These are phyloP conservation scores for Coccomyxa sp. DNA, from an alignment of 139 green algal species.

Conservation along the genomic window DNA sequence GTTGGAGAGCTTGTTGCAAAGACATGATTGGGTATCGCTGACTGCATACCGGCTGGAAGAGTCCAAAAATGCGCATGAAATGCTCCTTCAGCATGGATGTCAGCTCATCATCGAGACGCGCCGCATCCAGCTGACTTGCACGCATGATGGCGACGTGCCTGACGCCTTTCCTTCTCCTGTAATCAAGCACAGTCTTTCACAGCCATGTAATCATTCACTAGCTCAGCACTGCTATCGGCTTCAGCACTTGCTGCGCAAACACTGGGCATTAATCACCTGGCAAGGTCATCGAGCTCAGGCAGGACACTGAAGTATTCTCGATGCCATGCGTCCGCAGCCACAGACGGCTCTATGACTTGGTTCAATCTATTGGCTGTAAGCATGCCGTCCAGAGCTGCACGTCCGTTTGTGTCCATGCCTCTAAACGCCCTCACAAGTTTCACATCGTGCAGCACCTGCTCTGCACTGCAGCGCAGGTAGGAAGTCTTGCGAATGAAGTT, in stretches of 20 bases:
- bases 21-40: neutral
- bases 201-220: neutral
- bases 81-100: conserved; percentile 75
- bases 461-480: too few relatives aligned
- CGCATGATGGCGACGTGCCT: conserved; percentile 54
- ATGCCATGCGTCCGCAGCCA: conserved; percentile 34
- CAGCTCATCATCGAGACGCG: conserved; percentile 77
- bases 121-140: conserved; percentile 77
- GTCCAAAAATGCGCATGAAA: conserved; percentile 58
- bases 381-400: too few relatives aligned
- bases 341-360: too few relatives aligned
- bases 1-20: too few relatives aligned
- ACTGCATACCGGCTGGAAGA: conserved; percentile 40
- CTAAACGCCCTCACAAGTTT: too few relatives aligned
- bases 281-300: conserved; percentile 28
- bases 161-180: conserved; percentile 9
- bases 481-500: too few relatives aligned
- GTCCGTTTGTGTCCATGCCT: too few relatives aligned
- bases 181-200: neutral
- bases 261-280: conserved; percentile 12
- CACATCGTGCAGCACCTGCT: too few relatives aligned
- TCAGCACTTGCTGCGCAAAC: neutral
- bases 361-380: too few relatives aligned
- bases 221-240: too few relatives aligned
- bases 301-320: conserved; percentile 19